A percentile compares a stretch with the other conserved stretches of the same genome.
Conservation (phyloP, 2,329 filamentous ascomycete genomes). For the Hypoxylon sp. region DNA sequence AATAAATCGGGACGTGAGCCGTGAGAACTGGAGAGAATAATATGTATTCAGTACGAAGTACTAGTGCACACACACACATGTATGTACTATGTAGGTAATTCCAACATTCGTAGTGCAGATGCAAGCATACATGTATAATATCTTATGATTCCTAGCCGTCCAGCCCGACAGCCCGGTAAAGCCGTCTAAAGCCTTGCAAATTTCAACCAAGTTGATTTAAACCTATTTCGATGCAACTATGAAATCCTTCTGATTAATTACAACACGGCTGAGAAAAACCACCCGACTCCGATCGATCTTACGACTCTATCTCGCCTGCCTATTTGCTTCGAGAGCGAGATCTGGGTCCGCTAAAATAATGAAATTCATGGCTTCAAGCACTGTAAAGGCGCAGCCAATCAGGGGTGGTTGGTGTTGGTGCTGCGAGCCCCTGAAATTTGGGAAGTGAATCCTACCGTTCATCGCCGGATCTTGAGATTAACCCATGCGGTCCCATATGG, state of each 20-base stretch:
- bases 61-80: too few relatives aligned
- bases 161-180: too few relatives aligned
- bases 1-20: too few relatives aligned
- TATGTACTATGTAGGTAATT: too few relatives aligned
- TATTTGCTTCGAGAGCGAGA: constrained; percentile 8
- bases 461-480: constrained; percentile 29
- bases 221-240: too few relatives aligned
- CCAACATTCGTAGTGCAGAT: too few relatives aligned
- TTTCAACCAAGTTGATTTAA: not conserved
- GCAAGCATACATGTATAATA: too few relatives aligned
- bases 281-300: constrained; percentile 3
- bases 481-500: constrained; percentile 9
- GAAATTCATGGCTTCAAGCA: constrained; percentile 5
- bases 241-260: not conserved
- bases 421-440: constrained; percentile 32
- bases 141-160: too few relatives aligned
- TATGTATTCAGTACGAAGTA: too few relatives aligned
- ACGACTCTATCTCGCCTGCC: constrained; percentile 2
- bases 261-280: not conserved
- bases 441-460: constrained; percentile 26
- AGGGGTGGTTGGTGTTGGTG: constrained; percentile 7
- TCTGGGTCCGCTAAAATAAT: constrained; percentile 13
- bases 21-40: too few relatives aligned
- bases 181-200: too few relatives aligned
- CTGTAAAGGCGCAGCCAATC: constrained; percentile 25